Conservation (phyloP, 352 stramenopile genomes). For the Globisporangium viniferum region DNA sequence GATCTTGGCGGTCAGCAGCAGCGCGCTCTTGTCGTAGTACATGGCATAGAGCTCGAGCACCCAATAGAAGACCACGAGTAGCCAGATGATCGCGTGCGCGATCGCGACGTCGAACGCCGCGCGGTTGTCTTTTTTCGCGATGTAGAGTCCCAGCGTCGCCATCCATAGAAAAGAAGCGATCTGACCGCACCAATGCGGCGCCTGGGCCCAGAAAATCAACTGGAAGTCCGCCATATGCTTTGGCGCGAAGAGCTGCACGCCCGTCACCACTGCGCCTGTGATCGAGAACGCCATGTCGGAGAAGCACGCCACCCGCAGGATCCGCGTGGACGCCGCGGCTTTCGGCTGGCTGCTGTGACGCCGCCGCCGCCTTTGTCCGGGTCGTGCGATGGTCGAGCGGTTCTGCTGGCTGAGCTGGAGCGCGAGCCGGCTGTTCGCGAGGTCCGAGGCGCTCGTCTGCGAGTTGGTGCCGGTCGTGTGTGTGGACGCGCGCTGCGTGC, state of each 20-base stretch:
- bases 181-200: constrained; percentile 74
- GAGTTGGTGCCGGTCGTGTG: constrained; percentile 23
- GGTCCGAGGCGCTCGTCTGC: constrained; percentile 30
- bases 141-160: constrained; percentile 68
- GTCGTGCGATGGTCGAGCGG: constrained; percentile 12
- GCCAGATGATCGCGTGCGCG: constrained; percentile 75
- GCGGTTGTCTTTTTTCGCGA: constrained; percentile 52
- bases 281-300: constrained; percentile 69
- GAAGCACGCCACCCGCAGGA: constrained; percentile 67
- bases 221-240: constrained; percentile 36
- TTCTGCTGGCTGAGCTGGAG: constrained; percentile 10
- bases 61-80: constrained; percentile 74
- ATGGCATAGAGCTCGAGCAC: constrained; percentile 67
- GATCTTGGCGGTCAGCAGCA: constrained; percentile 52
- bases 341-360: constrained; percentile 32
- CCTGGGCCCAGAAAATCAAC: constrained; percentile 65
- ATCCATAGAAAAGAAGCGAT: constrained; percentile 83
- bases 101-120: constrained; percentile 70
- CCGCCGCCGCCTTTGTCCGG: constrained; percentile 28
- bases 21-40: constrained; percentile 45
- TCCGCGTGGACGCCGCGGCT: constrained; percentile 57
- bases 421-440: constrained; percentile 20
- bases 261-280: constrained; percentile 55
- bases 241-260: constrained; percentile 43
- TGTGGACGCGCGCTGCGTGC: constrained; percentile 9